Evolutionary conservation across 305 asterid genomes (phyloP), one percentile per base, ranked within the genome.

Genomic region (Rubia balearica): DNA sequence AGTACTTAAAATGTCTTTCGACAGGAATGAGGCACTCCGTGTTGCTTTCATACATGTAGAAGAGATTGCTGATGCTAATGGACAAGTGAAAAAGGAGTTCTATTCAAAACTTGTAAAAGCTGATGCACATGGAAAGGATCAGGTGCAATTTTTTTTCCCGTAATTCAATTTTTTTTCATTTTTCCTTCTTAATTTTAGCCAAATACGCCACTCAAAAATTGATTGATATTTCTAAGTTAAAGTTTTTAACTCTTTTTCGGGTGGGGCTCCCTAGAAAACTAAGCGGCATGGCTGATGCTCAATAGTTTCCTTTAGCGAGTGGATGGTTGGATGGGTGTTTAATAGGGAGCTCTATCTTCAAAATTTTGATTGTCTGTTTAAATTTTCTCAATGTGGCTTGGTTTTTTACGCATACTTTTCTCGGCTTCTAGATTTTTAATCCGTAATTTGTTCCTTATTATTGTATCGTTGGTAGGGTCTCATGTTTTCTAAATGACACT

Each of bases 1-100:
- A 14, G 49, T 38, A 51, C 42, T 48, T 65, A 11, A 49, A 10
- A 7, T 10, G 10, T 57, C 24, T 65, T 61, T 69, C 38, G 66
- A 46, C 72, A 94, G 99, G 88, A 91, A 94, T 71, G 99, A 91
- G 82, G 99, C 99, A 67, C 99, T 94, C 76, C 96, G 99, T 61
- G 99, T 94, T 80, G 99, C 99, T 79, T 94, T 88, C 79, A 91
- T 94, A 74, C 96, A 94, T 48, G 89, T 81, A 70, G 98, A 94
- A 82, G 99, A 94, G 77, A 79, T 75, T 80, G 79, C 70, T 70
- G 84, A 75, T 62, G 77, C 83, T 33, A 91, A 85, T 77, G 98
- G 98, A 75, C 79, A 74, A 14, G 78, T 83, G 68, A 73, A 80
- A 9, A 89, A 86, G 80, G 90, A 86, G 80, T 94, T 81, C 74